phyloP scores from a whole-genome alignment of 768 basidiomycete genomes.

The Xerocomellus dryophilus region DNA sequence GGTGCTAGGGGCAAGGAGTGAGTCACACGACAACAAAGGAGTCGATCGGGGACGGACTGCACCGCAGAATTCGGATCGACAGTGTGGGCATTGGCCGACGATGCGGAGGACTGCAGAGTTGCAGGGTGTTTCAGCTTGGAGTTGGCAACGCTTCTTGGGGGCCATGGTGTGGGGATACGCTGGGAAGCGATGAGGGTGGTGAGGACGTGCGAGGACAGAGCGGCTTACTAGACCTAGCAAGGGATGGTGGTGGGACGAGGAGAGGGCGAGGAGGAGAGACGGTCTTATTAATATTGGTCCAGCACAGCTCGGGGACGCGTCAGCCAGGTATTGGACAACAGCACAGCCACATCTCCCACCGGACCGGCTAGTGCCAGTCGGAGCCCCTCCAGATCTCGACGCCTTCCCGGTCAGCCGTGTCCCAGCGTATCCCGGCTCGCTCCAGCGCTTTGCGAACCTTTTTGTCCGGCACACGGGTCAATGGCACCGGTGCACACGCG shows the following conservation, averaged over 20 bases:
- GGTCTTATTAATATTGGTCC: conserved; percentile 24
- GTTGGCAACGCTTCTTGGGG: conserved; percentile 85
- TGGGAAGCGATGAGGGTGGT: neutral
- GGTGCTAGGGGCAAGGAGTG: conserved; percentile 52
- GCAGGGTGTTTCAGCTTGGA: conserved; percentile 52
- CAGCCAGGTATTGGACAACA: conserved; percentile 13
- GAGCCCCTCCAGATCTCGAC: conserved; percentile 69
- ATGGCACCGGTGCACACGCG: conserved; percentile 54
- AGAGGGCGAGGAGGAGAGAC: neutral
- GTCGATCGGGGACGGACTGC: conserved; percentile 46
- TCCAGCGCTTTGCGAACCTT: conserved; percentile 61
- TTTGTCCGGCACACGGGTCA: conserved; percentile 54
- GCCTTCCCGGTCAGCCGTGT: conserved; percentile 70
- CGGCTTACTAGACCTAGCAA: neutral
- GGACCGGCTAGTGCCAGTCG: too few species aligned
- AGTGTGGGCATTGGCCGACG: conserved; percentile 83
- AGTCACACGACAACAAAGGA: conserved; percentile 4
- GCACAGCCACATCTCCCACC: conserved; percentile 22
- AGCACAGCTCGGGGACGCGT: conserved; percentile 34
- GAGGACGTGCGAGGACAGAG: neutral
- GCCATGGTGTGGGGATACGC: conserved; percentile 48
- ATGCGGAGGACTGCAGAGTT: conserved; percentile 78
- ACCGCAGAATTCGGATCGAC: conserved; percentile 73
- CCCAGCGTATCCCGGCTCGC: conserved; percentile 58
- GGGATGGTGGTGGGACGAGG: neutral